Percentiles rank a stretch among this genome's conserved stretches.
Evolutionary conservation across 2,329 filamentous ascomycete genomes (phyloP).

Genomic region (Hirsutella rhossiliensis): DNA sequence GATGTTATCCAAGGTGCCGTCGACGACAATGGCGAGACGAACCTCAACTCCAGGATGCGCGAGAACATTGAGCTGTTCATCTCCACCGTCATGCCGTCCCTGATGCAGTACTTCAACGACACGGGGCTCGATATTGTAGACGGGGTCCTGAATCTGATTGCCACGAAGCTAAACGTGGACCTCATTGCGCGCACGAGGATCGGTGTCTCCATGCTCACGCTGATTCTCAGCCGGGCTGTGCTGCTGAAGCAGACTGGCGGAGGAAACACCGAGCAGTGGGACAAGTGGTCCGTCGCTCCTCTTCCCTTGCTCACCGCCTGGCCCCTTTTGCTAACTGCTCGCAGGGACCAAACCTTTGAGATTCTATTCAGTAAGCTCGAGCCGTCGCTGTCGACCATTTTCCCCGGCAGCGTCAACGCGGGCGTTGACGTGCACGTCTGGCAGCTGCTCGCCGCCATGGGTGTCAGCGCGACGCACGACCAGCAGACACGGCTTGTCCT

Average conservation of each 20-base stretch:
- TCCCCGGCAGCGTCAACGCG: constrained; percentile 81
- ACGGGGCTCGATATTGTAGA: constrained; percentile 84
- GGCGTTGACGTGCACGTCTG: constrained; percentile 94
- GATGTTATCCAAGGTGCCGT: constrained; percentile 80
- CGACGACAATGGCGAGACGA: constrained; percentile 58
- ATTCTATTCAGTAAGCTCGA: constrained; percentile 80
- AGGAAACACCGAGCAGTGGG: constrained; percentile 60
- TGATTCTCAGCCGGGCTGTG: constrained; percentile 88
- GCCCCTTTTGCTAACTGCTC: neutral
- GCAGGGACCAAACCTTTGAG: constrained; percentile 66
- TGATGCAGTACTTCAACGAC: constrained; percentile 85
- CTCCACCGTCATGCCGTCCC: constrained; percentile 73
- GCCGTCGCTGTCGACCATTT: constrained; percentile 70
- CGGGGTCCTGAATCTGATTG: constrained; percentile 75
- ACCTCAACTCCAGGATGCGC: constrained; percentile 61
- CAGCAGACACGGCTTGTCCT: constrained; percentile 92
- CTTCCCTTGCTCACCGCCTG: constrained; percentile 15
- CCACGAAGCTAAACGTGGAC: constrained; percentile 73
- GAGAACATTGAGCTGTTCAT: constrained; percentile 91
- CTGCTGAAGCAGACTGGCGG: constrained; percentile 74
- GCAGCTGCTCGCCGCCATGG: constrained; percentile 93
- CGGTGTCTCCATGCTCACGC: constrained; percentile 80
- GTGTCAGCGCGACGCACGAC: constrained; percentile 83
- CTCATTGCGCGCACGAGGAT: constrained; percentile 78
- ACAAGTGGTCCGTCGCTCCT: constrained; percentile 53